Evolutionary conservation across 208 protist species (phyloP).

Genomic region (Porcisia deanei): DNA sequence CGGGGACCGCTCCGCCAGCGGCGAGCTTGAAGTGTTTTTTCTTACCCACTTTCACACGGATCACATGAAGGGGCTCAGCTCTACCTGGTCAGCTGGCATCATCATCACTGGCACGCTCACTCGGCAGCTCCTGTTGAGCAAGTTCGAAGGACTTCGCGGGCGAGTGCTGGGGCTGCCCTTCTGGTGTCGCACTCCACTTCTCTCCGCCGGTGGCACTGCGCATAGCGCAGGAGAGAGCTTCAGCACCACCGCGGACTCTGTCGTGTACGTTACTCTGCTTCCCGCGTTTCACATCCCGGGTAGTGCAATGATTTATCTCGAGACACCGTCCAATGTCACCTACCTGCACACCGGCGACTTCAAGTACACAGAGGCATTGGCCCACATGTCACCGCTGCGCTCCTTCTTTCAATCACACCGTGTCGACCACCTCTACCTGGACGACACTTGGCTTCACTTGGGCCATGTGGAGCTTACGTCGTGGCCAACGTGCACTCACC

Average conservation of each 20-base stretch:
- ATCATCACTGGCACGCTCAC: constrained; percentile 71
- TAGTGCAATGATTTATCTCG: constrained; percentile 77
- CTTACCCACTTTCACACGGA: constrained; percentile 91
- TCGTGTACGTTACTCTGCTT: constrained; percentile 49
- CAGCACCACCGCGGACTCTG: not conserved
- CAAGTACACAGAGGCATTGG: constrained; percentile 45
- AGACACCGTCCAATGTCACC: constrained; percentile 49
- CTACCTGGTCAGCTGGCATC: constrained; percentile 46
- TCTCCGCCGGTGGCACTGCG: not conserved
- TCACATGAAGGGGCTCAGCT: constrained; percentile 80
- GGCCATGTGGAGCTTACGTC: constrained; percentile 29
- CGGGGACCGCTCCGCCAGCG: not conserved
- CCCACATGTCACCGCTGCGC: constrained; percentile 26
- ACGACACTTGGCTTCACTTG: constrained; percentile 86
- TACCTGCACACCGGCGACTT: constrained; percentile 87
- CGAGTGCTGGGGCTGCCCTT: constrained; percentile 38
- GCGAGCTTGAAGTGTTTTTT: constrained; percentile 34
- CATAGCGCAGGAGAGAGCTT: not conserved
- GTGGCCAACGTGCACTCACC: not conserved
- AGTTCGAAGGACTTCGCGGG: constrained; percentile 38
- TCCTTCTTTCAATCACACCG: constrained; percentile 50
- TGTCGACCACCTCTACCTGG: constrained; percentile 84
- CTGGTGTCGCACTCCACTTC: constrained; percentile 34
- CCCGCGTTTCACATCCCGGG: constrained; percentile 80
- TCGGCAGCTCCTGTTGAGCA: constrained; percentile 45